Evolutionary conservation across 305 asterid genomes (phyloP).

Genomic region (Fraxinus platypoda): DNA sequence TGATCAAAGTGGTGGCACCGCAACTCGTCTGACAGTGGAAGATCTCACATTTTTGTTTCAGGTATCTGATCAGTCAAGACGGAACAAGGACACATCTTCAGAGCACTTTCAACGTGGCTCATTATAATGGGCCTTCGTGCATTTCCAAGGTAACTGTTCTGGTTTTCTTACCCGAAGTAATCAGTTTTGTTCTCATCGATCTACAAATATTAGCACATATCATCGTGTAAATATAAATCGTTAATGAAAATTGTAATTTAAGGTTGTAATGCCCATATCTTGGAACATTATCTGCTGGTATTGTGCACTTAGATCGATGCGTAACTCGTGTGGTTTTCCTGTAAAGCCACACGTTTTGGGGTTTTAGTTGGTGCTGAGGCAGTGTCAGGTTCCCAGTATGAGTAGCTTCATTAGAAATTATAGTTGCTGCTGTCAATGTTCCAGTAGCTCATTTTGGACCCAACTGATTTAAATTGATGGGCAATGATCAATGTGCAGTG

Average conservation of each 20-base stretch:
- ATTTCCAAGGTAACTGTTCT: neutral
- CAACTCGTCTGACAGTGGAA: slow-evolving; percentile 64
- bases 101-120: neutral
- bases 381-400: neutral
- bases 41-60: slow-evolving; percentile 76
- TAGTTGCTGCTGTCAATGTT: neutral
- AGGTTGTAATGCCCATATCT: slow-evolving; percentile 2
- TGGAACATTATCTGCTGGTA: slow-evolving; percentile 15
- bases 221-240: slow-evolving; percentile 26
- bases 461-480: neutral
- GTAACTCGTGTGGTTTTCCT: neutral
- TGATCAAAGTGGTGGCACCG: slow-evolving; percentile 70
- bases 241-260: slow-evolving; percentile 18
- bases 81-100: neutral
- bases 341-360: neutral
- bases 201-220: slow-evolving; percentile 15
- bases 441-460: neutral
- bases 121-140: neutral
- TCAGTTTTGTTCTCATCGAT: slow-evolving; percentile 26
- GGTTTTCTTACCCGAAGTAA: slow-evolving; percentile 15
- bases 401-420: neutral
- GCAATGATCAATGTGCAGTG: neutral
- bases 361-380: neutral
- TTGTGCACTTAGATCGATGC: neutral
- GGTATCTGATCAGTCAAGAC: slow-evolving; percentile 28